Percentiles rank a stretch among this genome's conserved stretches.
Evolutionary conservation across 2,329 filamentous ascomycete genomes (phyloP).

Genomic region (Pseudogymnoascus verrucosus): DNA sequence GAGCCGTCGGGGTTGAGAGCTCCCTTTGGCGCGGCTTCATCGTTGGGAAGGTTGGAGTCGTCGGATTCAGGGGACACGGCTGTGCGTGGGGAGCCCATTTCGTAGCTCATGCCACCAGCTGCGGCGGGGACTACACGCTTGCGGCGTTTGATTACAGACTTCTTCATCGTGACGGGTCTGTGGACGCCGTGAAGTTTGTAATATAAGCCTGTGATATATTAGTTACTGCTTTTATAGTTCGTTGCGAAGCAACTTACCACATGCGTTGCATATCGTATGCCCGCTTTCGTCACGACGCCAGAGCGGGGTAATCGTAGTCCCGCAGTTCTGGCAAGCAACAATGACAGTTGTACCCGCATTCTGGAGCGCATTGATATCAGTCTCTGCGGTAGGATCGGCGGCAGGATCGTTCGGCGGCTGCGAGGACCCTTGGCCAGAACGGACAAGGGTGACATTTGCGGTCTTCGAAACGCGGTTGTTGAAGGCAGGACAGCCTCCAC

Average conservation of each 20-base stretch:
- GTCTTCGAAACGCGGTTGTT: conserved; percentile 94
- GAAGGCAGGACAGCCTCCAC: conserved; percentile 91
- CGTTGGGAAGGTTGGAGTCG: neutral
- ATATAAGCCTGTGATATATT: conserved; percentile 61
- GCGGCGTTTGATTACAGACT: conserved; percentile 88
- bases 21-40: conserved; percentile 34
- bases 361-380: conserved; percentile 42
- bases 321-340: conserved; percentile 94
- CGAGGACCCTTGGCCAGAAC: conserved; percentile 19
- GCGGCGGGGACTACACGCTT: conserved; percentile 87
- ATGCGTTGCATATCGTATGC: conserved; percentile 97
- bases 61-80: conserved; percentile 27
- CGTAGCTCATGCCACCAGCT: conserved; percentile 32
- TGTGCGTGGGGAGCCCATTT: conserved; percentile 16
- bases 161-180: conserved; percentile 96
- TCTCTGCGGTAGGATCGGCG: conserved; percentile 32
- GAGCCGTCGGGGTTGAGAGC: conserved; percentile 57
- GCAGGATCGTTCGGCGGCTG: conserved; percentile 21
- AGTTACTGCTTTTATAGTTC: conserved; percentile 11
- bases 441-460: conserved; percentile 56
- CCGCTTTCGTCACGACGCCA: conserved; percentile 93
- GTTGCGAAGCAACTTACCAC: conserved; percentile 56
- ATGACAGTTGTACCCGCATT: conserved; percentile 49
- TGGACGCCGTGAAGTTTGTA: conserved; percentile 94
- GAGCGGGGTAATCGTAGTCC: conserved; percentile 89